These are phyloP conservation scores for Gossypium bickii DNA, from an alignment of 345 rosid genomes.

Conservation along the genomic window DNA sequence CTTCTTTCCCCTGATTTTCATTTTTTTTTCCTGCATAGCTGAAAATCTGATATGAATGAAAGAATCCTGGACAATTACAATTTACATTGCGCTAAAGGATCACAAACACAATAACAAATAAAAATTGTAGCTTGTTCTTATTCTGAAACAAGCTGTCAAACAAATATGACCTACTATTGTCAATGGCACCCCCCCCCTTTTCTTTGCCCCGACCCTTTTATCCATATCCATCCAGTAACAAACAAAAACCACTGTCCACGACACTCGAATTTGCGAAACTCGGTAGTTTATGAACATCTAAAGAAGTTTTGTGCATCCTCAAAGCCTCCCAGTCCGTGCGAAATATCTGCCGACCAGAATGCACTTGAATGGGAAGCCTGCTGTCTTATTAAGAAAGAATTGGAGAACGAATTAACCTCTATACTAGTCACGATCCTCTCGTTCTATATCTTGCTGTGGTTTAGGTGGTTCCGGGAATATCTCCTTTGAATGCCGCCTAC, in stretches of 20 bases:
- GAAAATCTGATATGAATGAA: slow-evolving; percentile 2
- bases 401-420: slow-evolving; percentile 29
- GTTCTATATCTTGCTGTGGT: slow-evolving; percentile 43
- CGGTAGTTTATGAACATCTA: background rate
- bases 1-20: slow-evolving; percentile 12
- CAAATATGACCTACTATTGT: slow-evolving; percentile 11
- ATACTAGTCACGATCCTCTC: slow-evolving; percentile 39
- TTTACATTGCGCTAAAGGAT: slow-evolving; percentile 29
- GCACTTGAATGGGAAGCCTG: slow-evolving; percentile 41
- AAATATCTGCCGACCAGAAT: slow-evolving; percentile 20
- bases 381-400: slow-evolving; percentile 61
- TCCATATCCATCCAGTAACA: background rate
- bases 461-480: slow-evolving; percentile 75
- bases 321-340: background rate
- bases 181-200: background rate
- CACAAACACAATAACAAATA: slow-evolving; percentile 17
- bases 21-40: background rate
- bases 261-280: slow-evolving; percentile 14
- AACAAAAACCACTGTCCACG: background rate
- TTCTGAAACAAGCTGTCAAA: slow-evolving; percentile 22
- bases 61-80: slow-evolving; percentile 10
- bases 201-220: background rate
- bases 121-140: slow-evolving; percentile 28
- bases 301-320: slow-evolving; percentile 6
- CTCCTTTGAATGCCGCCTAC: slow-evolving; percentile 73